Percentiles rank a stretch among this genome's conserved stretches.
phyloP scores from a whole-genome alignment of 805 yeast genomes.

The Kazachstania viticola region DNA sequence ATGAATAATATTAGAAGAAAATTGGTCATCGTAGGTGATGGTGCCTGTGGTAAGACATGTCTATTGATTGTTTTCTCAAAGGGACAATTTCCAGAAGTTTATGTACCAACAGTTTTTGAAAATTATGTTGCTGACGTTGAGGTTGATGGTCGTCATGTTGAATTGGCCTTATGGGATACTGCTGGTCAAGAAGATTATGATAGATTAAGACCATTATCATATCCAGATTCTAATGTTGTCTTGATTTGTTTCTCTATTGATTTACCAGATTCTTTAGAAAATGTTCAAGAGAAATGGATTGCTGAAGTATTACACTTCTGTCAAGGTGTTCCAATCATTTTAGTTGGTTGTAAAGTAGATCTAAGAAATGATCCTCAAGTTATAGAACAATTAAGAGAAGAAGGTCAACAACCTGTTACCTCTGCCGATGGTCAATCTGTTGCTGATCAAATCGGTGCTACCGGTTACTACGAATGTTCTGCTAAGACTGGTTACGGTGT shows the following conservation, averaged over 20 bases:
- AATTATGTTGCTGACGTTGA: slow-evolving; percentile 96
- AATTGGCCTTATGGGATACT: slow-evolving; percentile 94
- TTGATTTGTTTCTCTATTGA: slow-evolving; percentile 86
- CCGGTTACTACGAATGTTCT: slow-evolving; percentile 81
- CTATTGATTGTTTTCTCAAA: slow-evolving; percentile 73
- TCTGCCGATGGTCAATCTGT: slow-evolving; percentile 75
- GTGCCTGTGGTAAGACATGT: slow-evolving; percentile 96
- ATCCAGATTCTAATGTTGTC: slow-evolving; percentile 87
- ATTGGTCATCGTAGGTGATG: slow-evolving; percentile 91
- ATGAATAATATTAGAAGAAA: slow-evolving; percentile 42
- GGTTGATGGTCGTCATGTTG: slow-evolving; percentile 83
- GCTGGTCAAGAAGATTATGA: slow-evolving; percentile 98
- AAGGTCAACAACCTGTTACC: slow-evolving; percentile 72
- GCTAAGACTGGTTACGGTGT: slow-evolving; percentile 88
- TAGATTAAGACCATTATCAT: slow-evolving; percentile 80
- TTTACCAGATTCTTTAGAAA: slow-evolving; percentile 83
- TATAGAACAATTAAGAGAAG: slow-evolving; percentile 59
- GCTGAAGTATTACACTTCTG: slow-evolving; percentile 90
- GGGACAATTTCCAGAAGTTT: slow-evolving; percentile 88
- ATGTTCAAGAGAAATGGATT: slow-evolving; percentile 93
- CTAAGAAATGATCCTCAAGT: slow-evolving; percentile 74
- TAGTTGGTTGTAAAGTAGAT: slow-evolving; percentile 88
- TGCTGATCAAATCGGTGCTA: slow-evolving; percentile 82
- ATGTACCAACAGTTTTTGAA: slow-evolving; percentile 94
- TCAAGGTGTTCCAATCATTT: slow-evolving; percentile 83